Base-by-base conservation (phyloP, 495 filamentous ascomycete genomes). In the Penicillium waksmanii region DNA sequence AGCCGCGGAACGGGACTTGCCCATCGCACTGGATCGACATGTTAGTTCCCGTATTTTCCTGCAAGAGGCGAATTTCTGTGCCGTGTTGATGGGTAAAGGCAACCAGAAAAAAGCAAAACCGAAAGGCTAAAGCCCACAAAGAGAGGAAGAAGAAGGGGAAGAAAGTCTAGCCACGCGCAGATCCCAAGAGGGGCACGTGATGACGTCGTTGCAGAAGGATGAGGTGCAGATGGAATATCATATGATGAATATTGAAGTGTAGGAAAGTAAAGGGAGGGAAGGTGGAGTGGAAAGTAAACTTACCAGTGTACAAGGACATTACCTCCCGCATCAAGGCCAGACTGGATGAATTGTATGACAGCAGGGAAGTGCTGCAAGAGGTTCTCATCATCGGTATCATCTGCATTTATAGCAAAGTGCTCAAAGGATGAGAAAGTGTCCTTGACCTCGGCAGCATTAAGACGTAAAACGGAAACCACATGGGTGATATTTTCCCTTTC, bases 1-100 rank as follows among this genome's bases (percentile, higher is more conserved):
- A 46, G 92, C 86, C 60, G 92, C 88, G 21, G 93, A 97, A 51
- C 95, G 90, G 52, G 92, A 96, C 76, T 93, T 94, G 34, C 95
- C 95, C 92, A 96, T 96, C 33, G 92, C 93, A 82, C 95, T 97
- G 73, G 58, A 79, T 56, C 57, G 35, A 21, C 53, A 55, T 44
- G 66, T 77, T 52, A 78, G 68, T 49, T 34, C 54, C 34, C 33
- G 57, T 50, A 40, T 33, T 53, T 56, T 49, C 42, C 50, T 36
- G 23, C 35, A 53, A 31, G 17, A 47, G 35, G 43, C 17, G 5
- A 43, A 17, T 44, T 33, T 27, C 35, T 38, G 38, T 42, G 35
- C 46, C 46, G 46, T 48, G 21, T 48, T 3, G 11, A 48, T 46
- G 9, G 21, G 19, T 10, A 27, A 48, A 48, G 51, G 35, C 47